phyloP scores from a whole-genome alignment of 1,284 basidiomycete species.

The Moesziomyces parantarcticus region DNA sequence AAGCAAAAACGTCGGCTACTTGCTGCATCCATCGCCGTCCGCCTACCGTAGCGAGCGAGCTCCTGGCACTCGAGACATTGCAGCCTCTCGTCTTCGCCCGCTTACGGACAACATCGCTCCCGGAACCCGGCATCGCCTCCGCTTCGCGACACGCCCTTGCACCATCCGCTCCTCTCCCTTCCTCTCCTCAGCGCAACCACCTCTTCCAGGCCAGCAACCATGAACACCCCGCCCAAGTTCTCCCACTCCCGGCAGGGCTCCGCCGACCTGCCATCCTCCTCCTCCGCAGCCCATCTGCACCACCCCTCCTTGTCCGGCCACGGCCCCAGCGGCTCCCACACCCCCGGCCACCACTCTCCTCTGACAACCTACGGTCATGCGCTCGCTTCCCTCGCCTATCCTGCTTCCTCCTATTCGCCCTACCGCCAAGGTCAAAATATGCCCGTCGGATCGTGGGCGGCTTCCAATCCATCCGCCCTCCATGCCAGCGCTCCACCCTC shows the following conservation, averaged over 20 bases:
- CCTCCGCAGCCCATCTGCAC: slow-evolving; percentile 41
- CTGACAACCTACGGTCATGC: slow-evolving; percentile 44
- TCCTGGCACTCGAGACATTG: not conserved
- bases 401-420: slow-evolving; percentile 37
- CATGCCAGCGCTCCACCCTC: slow-evolving; percentile 20
- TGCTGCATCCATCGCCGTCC: not conserved
- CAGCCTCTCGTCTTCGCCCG: not conserved
- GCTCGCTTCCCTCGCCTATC: slow-evolving; percentile 46
- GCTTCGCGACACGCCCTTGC: too few relatives aligned
- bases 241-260: slow-evolving; percentile 54
- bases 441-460: slow-evolving; percentile 22
- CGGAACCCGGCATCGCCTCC: too few relatives aligned
- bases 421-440: slow-evolving; percentile 20
- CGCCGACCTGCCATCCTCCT: slow-evolving; percentile 27
- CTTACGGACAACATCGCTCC: too few relatives aligned
- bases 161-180: not conserved
- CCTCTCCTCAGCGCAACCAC: not conserved
- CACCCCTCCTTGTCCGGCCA: slow-evolving; percentile 35
- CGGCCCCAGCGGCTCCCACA: slow-evolving; percentile 26
- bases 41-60: not conserved
- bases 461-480: slow-evolving; percentile 35
- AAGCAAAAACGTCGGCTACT: not conserved
- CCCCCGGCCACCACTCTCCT: slow-evolving; percentile 34
- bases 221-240: slow-evolving; percentile 51
- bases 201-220: slow-evolving; percentile 4